phyloP scores from a whole-genome alignment of 257 asterid species.

The Oldenlandia corymbosa region DNA sequence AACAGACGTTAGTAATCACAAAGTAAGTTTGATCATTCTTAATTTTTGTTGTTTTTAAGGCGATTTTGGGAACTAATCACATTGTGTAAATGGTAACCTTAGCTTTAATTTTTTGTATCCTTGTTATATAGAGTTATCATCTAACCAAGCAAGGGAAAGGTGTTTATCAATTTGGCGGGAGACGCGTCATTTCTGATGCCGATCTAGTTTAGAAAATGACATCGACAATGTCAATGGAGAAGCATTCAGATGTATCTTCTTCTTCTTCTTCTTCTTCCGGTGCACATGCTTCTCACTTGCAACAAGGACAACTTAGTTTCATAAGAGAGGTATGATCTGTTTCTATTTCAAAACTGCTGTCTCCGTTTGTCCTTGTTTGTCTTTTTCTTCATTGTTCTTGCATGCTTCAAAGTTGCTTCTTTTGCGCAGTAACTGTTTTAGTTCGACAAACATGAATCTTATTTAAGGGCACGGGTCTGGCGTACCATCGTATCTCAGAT shows the following conservation, averaged over 20 bases:
- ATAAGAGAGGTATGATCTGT: conserved; percentile 65
- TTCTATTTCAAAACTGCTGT: too few relatives aligned
- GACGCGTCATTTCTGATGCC: conserved; percentile 47
- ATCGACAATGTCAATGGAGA: conserved; percentile 73
- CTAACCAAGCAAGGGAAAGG: conserved; percentile 66
- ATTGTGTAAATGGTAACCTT: background rate
- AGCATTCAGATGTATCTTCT: conserved; percentile 29
- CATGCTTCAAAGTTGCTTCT: background rate
- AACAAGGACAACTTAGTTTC: conserved; percentile 47
- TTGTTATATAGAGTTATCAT: conserved; percentile 52
- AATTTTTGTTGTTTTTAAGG: background rate
- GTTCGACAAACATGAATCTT: too few relatives aligned
- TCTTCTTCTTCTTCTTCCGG: too few relatives aligned
- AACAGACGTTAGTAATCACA: conserved; percentile 56
- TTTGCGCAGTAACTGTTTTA: too few relatives aligned
- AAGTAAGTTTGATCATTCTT: conserved; percentile 50
- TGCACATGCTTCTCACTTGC: conserved; percentile 29
- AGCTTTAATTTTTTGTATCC: conserved; percentile 2
- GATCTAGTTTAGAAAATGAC: conserved; percentile 60
- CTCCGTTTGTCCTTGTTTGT: too few relatives aligned
- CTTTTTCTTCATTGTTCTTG: conserved; percentile 6
- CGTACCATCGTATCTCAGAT: too few relatives aligned
- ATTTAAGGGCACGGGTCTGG: too few relatives aligned
- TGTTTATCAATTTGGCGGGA: conserved; percentile 65
- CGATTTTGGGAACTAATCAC: background rate